phyloP scores from a whole-genome alignment of 768 basidiomycete genomes.

The Mrakia frigida region DNA sequence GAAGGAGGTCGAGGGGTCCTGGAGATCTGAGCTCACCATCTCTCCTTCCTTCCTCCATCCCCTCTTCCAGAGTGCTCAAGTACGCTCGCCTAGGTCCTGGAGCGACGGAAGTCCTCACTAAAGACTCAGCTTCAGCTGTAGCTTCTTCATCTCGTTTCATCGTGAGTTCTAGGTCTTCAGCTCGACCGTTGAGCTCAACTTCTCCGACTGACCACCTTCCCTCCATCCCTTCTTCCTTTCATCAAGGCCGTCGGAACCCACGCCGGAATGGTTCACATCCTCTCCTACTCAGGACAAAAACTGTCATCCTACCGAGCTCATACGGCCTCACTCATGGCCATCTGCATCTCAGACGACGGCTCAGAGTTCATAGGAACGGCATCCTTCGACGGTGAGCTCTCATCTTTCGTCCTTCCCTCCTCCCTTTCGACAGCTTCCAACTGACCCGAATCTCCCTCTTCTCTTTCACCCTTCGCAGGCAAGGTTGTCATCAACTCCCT shows the following conservation, averaged over 20 bases:
- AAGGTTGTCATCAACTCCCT: slow-evolving; percentile 83
- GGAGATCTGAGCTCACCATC: slow-evolving; percentile 6
- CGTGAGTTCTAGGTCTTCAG: slow-evolving; percentile 48
- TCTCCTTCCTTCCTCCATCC: not conserved
- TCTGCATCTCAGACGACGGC: slow-evolving; percentile 67
- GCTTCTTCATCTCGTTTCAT: slow-evolving; percentile 67
- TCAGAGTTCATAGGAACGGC: slow-evolving; percentile 88
- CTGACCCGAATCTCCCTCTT: not conserved
- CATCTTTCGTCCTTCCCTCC: slow-evolving; percentile 36
- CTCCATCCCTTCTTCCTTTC: not conserved
- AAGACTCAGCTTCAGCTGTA: slow-evolving; percentile 81
- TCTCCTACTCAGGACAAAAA: slow-evolving; percentile 69
- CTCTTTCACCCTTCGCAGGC: slow-evolving; percentile 51
- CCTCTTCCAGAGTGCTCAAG: slow-evolving; percentile 58
- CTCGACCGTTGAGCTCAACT: not conserved
- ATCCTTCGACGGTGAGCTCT: slow-evolving; percentile 72
- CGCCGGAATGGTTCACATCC: slow-evolving; percentile 80
- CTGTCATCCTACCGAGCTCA: slow-evolving; percentile 90
- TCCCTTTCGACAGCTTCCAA: not conserved
- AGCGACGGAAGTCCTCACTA: slow-evolving; percentile 70
- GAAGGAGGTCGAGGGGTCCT: not conserved
- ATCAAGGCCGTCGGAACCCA: slow-evolving; percentile 87
- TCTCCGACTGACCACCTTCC: not conserved
- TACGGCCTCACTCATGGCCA: slow-evolving; percentile 75
- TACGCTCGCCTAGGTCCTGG: slow-evolving; percentile 75